Percentiles rank a stretch among this genome's conserved stretches.
Conservation (phyloP, 805 yeast species). For the Starmera quercuum region DNA sequence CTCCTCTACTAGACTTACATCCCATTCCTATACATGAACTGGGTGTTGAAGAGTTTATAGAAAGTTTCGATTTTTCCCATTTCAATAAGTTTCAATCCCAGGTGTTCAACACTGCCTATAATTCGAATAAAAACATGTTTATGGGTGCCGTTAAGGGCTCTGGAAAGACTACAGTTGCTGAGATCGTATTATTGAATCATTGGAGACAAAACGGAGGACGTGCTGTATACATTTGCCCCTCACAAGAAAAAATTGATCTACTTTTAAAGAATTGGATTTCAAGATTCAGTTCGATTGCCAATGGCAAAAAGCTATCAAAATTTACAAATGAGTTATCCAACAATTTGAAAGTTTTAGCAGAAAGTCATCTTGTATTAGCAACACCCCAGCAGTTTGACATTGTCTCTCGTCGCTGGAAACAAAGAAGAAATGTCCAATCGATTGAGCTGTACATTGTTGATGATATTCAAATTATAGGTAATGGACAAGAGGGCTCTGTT, state of each 20-base stretch:
- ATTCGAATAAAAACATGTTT: constrained; percentile 50
- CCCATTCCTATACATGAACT: constrained; percentile 42
- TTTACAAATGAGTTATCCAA: constrained; percentile 42
- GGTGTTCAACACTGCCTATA: constrained; percentile 50
- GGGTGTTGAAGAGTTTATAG: constrained; percentile 37
- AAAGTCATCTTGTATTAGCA: constrained; percentile 60
- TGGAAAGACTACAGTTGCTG: constrained; percentile 69
- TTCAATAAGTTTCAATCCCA: constrained; percentile 78
- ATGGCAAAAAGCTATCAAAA: constrained; percentile 49
- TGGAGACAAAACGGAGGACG: constrained; percentile 69
- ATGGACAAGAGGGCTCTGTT: constrained; percentile 44
- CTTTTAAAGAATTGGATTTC: constrained; percentile 44
- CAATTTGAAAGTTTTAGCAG: constrained; percentile 50
- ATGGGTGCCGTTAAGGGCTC: constrained; percentile 70
- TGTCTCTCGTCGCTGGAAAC: constrained; percentile 77
- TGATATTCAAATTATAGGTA: constrained; percentile 61
- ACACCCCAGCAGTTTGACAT: constrained; percentile 77
- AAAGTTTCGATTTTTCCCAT: constrained; percentile 34
- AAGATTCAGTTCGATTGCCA: constrained; percentile 39
- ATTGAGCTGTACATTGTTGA: constrained; percentile 68
- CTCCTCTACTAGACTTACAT: constrained; percentile 46
- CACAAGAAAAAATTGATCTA: constrained; percentile 45
- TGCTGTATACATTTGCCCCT: constrained; percentile 64
- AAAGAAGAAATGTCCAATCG: constrained; percentile 58
- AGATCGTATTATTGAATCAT: constrained; percentile 61